These are phyloP conservation scores for Mycena kentingensis DNA, from an alignment of 768 basidiomycete genomes.

Conservation along the genomic window DNA sequence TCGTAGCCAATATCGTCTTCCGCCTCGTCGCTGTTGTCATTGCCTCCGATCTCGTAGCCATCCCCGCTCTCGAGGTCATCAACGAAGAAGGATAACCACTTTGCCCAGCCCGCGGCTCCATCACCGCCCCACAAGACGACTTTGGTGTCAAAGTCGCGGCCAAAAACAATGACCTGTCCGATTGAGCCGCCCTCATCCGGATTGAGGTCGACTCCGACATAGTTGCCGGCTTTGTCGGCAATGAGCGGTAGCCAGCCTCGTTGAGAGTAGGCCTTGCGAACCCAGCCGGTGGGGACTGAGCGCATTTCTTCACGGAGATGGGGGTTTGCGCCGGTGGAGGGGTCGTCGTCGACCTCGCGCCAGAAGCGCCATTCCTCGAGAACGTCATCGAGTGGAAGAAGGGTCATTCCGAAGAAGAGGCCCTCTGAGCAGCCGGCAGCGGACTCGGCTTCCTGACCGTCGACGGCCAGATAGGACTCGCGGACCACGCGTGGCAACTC, in stretches of 20 bases:
- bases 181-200: conserved; percentile 72
- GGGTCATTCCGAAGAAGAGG: conserved; percentile 92
- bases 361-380: conserved; percentile 96
- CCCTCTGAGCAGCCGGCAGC: conserved; percentile 87
- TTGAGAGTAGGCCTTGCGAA: conserved; percentile 87
- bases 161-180: conserved; percentile 97
- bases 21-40: conserved; percentile 65
- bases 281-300: conserved; percentile 87
- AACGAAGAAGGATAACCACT: conserved; percentile 87
- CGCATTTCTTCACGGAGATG: conserved; percentile 76
- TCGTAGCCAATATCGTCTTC: conserved; percentile 88
- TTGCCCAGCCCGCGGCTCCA: conserved; percentile 90
- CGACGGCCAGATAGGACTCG: conserved; percentile 84
- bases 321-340: conserved; percentile 78
- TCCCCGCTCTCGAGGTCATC: conserved; percentile 93
- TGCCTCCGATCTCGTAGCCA: conserved; percentile 75
- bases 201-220: conserved; percentile 93
- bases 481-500: conserved; percentile 83
- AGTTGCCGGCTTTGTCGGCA: conserved; percentile 93
- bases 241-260: conserved; percentile 97
- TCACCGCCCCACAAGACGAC: conserved; percentile 94
- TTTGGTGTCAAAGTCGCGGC: conserved; percentile 98
- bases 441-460: conserved; percentile 94
- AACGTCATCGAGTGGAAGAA: conserved; percentile 90
- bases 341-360: conserved; percentile 91